Conservation (phyloP, 805 yeast species). For the Tetrapisispora taiwanensis region DNA sequence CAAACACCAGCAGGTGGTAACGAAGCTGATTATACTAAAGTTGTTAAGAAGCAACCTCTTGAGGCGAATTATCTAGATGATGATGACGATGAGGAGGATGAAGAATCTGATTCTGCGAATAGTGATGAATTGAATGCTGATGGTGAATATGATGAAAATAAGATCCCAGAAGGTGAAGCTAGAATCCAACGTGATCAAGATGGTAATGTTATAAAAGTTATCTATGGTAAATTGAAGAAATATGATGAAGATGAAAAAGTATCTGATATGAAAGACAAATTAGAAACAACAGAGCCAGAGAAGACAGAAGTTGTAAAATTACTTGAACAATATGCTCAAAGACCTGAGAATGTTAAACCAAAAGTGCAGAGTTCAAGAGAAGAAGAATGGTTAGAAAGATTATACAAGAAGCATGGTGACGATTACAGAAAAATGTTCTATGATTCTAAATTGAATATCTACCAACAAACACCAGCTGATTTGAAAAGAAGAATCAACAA, state of each 20-base stretch:
- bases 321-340: slow-evolving; percentile 52
- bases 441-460: slow-evolving; percentile 75
- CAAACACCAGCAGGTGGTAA: slow-evolving; percentile 70
- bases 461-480: slow-evolving; percentile 81
- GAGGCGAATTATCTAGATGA: slow-evolving; percentile 14
- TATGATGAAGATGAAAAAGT: slow-evolving; percentile 28
- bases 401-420: slow-evolving; percentile 75
- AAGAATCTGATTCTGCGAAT: slow-evolving; percentile 11
- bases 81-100: slow-evolving; percentile 22
- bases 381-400: slow-evolving; percentile 51
- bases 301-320: slow-evolving; percentile 54
- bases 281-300: slow-evolving; percentile 15
- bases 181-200: slow-evolving; percentile 59
- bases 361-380: slow-evolving; percentile 65
- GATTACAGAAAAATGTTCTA: slow-evolving; percentile 84
- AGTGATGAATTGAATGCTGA: slow-evolving; percentile 14
- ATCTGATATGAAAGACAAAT: slow-evolving; percentile 18
- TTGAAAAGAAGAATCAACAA: slow-evolving; percentile 57
- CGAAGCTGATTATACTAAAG: slow-evolving; percentile 45
- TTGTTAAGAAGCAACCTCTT: slow-evolving; percentile 30
- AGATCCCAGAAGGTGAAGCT: slow-evolving; percentile 73
- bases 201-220: slow-evolving; percentile 55
- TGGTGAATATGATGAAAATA: slow-evolving; percentile 34
- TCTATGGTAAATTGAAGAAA: slow-evolving; percentile 55
- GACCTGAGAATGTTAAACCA: slow-evolving; percentile 34